Base-by-base conservation (phyloP, 1,284 basidiomycete species). In the Paramarasmius palmivorus region DNA sequence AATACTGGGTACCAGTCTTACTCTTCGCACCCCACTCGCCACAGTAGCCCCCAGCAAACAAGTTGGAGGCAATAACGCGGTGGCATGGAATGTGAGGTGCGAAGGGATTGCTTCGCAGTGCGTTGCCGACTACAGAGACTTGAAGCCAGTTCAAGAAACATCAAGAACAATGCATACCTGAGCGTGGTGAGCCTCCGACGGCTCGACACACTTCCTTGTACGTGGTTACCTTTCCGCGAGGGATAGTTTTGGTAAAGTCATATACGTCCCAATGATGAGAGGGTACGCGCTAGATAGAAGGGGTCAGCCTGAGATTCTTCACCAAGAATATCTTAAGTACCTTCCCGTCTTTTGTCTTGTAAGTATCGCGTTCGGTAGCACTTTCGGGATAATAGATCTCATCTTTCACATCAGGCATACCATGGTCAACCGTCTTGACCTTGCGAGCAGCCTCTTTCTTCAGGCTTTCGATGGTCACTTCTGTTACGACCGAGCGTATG, bases 41-140 rank as follows among this genome's bases (percentile, higher is more conserved):
- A 49, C 66, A 72, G 60, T 81, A 87, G 1, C 83, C 83, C 2
- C 84, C 84, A 17, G 87, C 71, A 52, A 76, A 84, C 8, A 76
- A 60, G 56, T 76, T 79, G 1, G 83, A 81, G 0, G 84, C 80
- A 23, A 88, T 77, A 49, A 88, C 76, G 29, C 86, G 78, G 59
- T 88, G 86, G 52, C 86, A 88, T 0, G 85, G 86, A 8, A 87
- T 73, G 50, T 72, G 76, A 0, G 86, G 86, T 4, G 78, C 77
- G 61, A 87, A 88, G 0, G 85, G 84, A 60, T 88, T 88, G 37
- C 71, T 73, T 36, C 79, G 71, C 36, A 88, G 65, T 0, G 84
- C 86, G 29, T 71, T 73, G 23, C 86, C 86, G 20, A 85, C 85
- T 83, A 29, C 19, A n/a, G 36, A 40, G 37, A n/a, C 40, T n/a